These are phyloP conservation scores for Thielaviopsis punctulata DNA, from an alignment of 2,329 filamentous ascomycete genomes.

Conservation along the genomic window DNA sequence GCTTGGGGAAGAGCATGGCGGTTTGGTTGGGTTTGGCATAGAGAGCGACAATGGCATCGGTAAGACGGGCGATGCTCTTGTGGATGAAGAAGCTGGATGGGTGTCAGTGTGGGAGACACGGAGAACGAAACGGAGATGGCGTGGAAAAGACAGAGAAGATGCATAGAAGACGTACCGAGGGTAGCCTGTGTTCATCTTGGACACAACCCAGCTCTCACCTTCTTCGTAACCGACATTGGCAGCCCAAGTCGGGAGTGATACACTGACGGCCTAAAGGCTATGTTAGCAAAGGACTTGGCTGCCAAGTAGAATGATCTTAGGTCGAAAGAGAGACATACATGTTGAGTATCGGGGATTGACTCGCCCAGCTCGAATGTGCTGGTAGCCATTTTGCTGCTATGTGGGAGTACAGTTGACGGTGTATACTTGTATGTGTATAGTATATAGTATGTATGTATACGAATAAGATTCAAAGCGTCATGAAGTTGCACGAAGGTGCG, in stretches of 20 bases:
- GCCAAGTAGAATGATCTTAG: not conserved
- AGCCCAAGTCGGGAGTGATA: constrained; percentile 85
- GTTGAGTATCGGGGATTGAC: constrained; percentile 62
- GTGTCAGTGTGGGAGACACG: not conserved
- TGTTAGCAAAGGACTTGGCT: constrained; percentile 1
- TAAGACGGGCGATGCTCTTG: constrained; percentile 60
- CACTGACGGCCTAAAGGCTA: constrained; percentile 63
- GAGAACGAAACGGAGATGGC: not conserved
- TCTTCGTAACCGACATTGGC: constrained; percentile 90
- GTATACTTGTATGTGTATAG: too few species aligned
- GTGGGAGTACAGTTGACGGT: too few species aligned
- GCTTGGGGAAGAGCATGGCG: constrained; percentile 71
- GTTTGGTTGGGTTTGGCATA: constrained; percentile 45
- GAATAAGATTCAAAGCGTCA: too few species aligned
- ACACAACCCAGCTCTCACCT: constrained; percentile 70
- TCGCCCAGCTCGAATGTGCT: constrained; percentile 40
- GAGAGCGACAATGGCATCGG: constrained; percentile 44
- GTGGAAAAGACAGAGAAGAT: not conserved
- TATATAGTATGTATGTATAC: too few species aligned
- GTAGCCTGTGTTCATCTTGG: constrained; percentile 77
- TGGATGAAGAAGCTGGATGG: constrained; percentile 79
- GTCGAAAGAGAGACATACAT: constrained; percentile 38
- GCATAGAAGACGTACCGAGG: constrained; percentile 40
- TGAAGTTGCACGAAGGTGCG: too few species aligned
- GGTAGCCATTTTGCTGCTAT: constrained; percentile 24